Conservation (phyloP, 2,329 filamentous ascomycete genomes). For the Knoxdaviesia capensis region DNA sequence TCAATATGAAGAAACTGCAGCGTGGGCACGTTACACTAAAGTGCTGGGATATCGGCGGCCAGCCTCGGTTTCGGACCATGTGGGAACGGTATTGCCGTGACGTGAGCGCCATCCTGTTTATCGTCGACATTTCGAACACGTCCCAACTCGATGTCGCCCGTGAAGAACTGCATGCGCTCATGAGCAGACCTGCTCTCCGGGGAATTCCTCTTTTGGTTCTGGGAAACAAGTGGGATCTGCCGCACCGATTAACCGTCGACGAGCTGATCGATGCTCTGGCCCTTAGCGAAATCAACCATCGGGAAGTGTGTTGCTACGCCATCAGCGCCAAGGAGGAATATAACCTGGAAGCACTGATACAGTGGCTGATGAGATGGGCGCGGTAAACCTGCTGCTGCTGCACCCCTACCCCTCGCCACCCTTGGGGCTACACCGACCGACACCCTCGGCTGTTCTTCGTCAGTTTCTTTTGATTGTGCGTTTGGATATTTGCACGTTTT, state of each 20-base stretch:
- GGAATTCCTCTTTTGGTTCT: slow-evolving; percentile 86
- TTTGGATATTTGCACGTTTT: neutral
- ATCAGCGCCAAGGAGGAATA: slow-evolving; percentile 98
- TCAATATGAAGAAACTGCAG: slow-evolving; percentile 97
- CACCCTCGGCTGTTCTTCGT: neutral
- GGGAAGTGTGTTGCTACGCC: slow-evolving; percentile 95
- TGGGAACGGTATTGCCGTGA: slow-evolving; percentile 98
- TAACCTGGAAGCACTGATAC: slow-evolving; percentile 88
- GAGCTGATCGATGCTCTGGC: slow-evolving; percentile 87
- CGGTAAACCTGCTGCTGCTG: slow-evolving; percentile 33
- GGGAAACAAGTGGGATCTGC: slow-evolving; percentile 91
- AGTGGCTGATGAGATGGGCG: slow-evolving; percentile 86
- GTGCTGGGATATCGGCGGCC: slow-evolving; percentile 96
- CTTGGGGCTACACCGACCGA: neutral
- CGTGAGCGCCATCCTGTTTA: slow-evolving; percentile 95
- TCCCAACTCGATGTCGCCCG: slow-evolving; percentile 64
- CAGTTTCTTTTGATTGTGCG: neutral
- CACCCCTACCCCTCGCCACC: neutral
- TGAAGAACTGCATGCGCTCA: slow-evolving; percentile 78
- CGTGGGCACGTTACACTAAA: slow-evolving; percentile 96
- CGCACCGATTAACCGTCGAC: slow-evolving; percentile 79
- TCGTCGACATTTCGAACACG: slow-evolving; percentile 85
- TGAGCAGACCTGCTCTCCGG: slow-evolving; percentile 65
- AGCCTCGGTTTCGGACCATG: slow-evolving; percentile 94
- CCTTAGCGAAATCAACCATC: slow-evolving; percentile 70